Base-by-base conservation (phyloP, 1,284 basidiomycete genomes). In the Pseudomicrostroma phylloplanum region DNA sequence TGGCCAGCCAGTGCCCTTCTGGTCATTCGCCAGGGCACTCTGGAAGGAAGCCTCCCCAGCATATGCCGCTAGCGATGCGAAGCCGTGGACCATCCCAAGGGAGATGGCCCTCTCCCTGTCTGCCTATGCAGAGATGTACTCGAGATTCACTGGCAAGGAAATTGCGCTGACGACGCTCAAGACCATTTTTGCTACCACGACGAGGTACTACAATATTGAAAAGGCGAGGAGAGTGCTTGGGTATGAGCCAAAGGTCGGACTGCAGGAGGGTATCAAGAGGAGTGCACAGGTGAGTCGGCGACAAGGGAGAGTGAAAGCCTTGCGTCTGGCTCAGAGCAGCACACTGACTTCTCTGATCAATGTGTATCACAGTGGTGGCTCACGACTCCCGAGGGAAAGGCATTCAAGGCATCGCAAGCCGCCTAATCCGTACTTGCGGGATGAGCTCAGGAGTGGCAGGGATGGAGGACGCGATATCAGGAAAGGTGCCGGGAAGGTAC, bases 1-100 rank as follows among this genome's bases (percentile, higher is more conserved):
- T 78, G 92, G 93, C 67, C 93, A 97, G 79, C 94, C 93, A 1
- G 84, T 89, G 62, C 90, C 90, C 77, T 97, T 97, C 82, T 98
- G 94, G 94, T 93, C 97, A 81, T 89, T 96, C 78, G 85, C 88
- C 25, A 86, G 92, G 9, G 81, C 86, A 1, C 81, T 97, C n/a
- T 98, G 92, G 92, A 83, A 85, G 53, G 85, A 58, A 26, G 40
- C 43, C 26, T 46, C 60, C 26, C 54, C 57, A 30, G 39, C 30
- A 46, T 23, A 58, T 25, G 36, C 13, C 19, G 23, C 19, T 39
- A 19, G 26, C 55, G 42, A 15, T 54, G 36, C 42, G 19, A 68
- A 68, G 26, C 63, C 72, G 1, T 71, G 70, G 65, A 71, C 67
- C 54, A 65, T 79, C 25, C 64, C 70, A 26, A 70, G 70, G 61